These are phyloP conservation scores for Cytospora schulzeri DNA, from an alignment of 2,329 filamentous ascomycete species.

Conservation along the genomic window DNA sequence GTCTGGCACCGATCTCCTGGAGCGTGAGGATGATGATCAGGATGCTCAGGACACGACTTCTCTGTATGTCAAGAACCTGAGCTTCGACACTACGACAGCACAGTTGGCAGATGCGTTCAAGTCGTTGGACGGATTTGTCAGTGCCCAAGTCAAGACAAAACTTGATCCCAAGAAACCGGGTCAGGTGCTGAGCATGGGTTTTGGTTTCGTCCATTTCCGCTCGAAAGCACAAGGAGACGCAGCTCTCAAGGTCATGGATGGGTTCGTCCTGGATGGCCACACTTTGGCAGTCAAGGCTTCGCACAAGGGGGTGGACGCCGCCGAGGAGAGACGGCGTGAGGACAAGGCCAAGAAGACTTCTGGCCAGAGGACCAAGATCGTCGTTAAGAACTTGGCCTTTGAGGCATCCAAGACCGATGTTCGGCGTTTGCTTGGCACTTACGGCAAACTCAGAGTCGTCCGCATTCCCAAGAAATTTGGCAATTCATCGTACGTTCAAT, in stretches of 20 bases:
- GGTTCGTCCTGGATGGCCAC: constrained; percentile 83
- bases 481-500: constrained; percentile 57
- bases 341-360: constrained; percentile 81
- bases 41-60: constrained; percentile 71
- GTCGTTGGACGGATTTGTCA: constrained; percentile 83
- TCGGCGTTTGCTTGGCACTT: constrained; percentile 79
- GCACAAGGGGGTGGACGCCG: constrained; percentile 84
- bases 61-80: constrained; percentile 90
- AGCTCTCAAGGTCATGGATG: constrained; percentile 84
- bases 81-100: constrained; percentile 82
- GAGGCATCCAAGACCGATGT: constrained; percentile 93
- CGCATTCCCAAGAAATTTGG: constrained; percentile 96
- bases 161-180: constrained; percentile 87
- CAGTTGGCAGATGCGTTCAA: constrained; percentile 77
- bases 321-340: constrained; percentile 80
- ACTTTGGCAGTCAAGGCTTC: constrained; percentile 83
- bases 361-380: constrained; percentile 81
- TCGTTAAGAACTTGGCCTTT: constrained; percentile 98
- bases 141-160: constrained; percentile 90
- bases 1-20: constrained; percentile 69
- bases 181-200: constrained; percentile 92
- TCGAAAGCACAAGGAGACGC: constrained; percentile 76
- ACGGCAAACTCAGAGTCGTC: constrained; percentile 89
- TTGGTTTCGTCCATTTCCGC: constrained; percentile 90
- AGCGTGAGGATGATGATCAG: constrained; percentile 53